Evolutionary conservation across 2,329 filamentous ascomycete genomes (phyloP), one percentile per base, ranked within the genome.

Genomic region (Colletotrichum sp.): DNA sequence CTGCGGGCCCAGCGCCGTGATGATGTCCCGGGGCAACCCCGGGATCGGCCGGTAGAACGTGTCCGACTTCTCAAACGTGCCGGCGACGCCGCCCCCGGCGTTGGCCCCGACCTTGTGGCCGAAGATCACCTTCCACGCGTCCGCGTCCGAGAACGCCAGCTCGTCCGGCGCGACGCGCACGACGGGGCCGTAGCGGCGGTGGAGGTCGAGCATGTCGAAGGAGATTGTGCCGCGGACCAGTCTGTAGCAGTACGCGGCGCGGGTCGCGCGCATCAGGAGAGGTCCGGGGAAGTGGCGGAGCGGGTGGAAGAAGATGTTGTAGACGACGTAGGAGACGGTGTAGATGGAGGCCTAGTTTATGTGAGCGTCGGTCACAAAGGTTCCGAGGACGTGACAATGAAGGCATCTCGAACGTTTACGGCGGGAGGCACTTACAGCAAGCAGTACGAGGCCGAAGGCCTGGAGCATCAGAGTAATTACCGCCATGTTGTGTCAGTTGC

Each of bases 121-220:
- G 71, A 86, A 86, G 43, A 88, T 86, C 34, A 88, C 85, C 78
- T 85, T 83, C 83, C 85, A 87, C 6, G 79, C 79, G 3, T 81
- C 73, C 7, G 81, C 79, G 28, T 82, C 78, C 39, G 81, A 84
- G 78, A 87, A 90, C 2, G 86, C 85, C 3, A 90, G 83, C 74
- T 89, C 87, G 71, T 87, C 83, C 2, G 89, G 88, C 7, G 83
- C 84, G 57, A 89, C 80, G 9, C 89, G 85, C 6, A 90, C 87
- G 2, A 90, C 83, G 2, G 83, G 82, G 12, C 88, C 88, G 74
- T 88, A 87, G 55, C 80, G 77, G 5, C 81, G 73, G 78, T 88
- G 86, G 13, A 78, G 43, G 13, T 65, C 60, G 6, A 68, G 65
- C 34, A 75, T 65, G 32, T 72, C 65, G 13, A 72, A 75, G 10